Evolutionary conservation across 2,329 filamentous ascomycete genomes (phyloP).

Genomic region (Aspergillus spinulosporus): DNA sequence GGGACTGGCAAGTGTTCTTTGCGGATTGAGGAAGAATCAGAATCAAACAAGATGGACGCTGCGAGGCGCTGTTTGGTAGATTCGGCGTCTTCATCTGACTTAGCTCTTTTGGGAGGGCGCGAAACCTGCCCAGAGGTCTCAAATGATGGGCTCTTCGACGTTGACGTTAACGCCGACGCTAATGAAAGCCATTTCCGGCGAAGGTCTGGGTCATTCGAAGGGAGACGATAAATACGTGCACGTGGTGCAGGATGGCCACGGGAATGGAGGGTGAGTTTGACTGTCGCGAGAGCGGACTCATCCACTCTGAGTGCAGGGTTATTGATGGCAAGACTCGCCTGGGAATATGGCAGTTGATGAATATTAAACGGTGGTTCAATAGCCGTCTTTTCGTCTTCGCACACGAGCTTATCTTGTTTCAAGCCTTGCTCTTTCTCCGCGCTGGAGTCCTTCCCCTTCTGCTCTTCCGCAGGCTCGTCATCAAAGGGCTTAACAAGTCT

Average conservation of each 20-base stretch:
- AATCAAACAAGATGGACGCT: conserved; percentile 41
- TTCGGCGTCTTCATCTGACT: conserved; percentile 20
- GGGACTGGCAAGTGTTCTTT: conserved; percentile 60
- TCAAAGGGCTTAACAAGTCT: conserved; percentile 53
- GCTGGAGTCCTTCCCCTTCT: conserved; percentile 5
- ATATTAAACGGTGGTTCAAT: conserved; percentile 32
- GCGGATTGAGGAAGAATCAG: conserved; percentile 33
- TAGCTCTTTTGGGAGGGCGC: neutral
- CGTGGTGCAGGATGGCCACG: conserved; percentile 70
- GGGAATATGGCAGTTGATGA: conserved; percentile 43
- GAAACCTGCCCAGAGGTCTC: neutral
- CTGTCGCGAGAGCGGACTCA: conserved; percentile 53
- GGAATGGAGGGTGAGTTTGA: conserved; percentile 66
- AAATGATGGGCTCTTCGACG: conserved; percentile 10
- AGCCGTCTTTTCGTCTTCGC: conserved; percentile 1
- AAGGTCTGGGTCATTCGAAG: conserved; percentile 55
- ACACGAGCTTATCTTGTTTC: conserved; percentile 10
- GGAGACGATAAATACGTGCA: conserved; percentile 84
- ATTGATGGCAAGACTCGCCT: conserved; percentile 31
- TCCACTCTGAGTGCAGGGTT: conserved; percentile 26
- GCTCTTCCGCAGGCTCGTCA: neutral
- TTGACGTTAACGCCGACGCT: conserved; percentile 31
- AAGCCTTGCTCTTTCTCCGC: conserved; percentile 16
- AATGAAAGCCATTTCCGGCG: conserved; percentile 71
- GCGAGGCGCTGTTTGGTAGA: conserved; percentile 28